A percentile compares a stretch with the other conserved stretches of the same genome.
Evolutionary conservation across 441 rosid species (phyloP).

Genomic region (Mallotus japonicus): DNA sequence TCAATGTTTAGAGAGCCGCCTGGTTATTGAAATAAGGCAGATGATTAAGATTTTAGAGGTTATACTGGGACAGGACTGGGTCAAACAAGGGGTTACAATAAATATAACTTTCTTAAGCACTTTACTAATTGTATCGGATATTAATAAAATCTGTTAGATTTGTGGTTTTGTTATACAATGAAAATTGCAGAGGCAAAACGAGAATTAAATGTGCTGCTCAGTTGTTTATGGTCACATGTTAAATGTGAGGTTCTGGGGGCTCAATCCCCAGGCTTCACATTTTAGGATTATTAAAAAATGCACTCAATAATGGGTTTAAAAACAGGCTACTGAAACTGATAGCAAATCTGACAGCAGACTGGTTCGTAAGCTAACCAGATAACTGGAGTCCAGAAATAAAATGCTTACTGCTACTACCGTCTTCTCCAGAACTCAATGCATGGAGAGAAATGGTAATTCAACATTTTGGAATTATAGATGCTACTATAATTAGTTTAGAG

Average conservation of each 20-base stretch:
- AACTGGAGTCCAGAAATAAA: neutral
- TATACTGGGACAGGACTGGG: neutral
- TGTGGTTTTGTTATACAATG: neutral
- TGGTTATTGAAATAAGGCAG: neutral
- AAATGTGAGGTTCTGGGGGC: neutral
- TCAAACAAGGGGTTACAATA: neutral
- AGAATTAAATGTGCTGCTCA: neutral
- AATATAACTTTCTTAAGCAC: neutral
- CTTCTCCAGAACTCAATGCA: neutral
- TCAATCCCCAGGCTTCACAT: neutral
- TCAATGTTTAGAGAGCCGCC: neutral
- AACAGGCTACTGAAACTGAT: too few relatives aligned
- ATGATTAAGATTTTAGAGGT: neutral
- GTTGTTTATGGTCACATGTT: neutral
- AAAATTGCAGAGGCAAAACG: neutral
- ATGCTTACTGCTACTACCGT: neutral
- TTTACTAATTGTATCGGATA: neutral
- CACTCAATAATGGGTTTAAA: neutral
- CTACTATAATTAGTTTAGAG: neutral
- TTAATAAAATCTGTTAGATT: neutral
- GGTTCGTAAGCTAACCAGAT: neutral
- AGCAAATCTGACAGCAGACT: neutral
- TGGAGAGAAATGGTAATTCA: neutral
- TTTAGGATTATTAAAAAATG: neutral
- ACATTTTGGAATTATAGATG: neutral